A percentile compares a stretch with the other conserved stretches of the same genome.
Conservation (phyloP, 306 rosid genomes). For the Pyrus pyrifolia region DNA sequence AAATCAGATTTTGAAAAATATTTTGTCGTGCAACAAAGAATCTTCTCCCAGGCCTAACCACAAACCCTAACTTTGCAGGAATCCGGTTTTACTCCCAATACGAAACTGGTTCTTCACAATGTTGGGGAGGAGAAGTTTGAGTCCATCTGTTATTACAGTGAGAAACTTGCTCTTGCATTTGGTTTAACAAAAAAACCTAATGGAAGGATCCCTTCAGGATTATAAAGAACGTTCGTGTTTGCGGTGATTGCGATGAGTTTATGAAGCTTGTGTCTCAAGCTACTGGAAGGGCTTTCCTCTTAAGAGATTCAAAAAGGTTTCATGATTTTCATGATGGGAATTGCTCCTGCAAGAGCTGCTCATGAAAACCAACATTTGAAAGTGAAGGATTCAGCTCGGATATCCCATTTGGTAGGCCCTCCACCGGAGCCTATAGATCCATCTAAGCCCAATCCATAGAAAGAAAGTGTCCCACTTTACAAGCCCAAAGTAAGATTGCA, state of each 20-base stretch:
- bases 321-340: slow-evolving; percentile 18
- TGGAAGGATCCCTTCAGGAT: slow-evolving; percentile 43
- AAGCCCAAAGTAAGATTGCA: neutral
- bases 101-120: slow-evolving; percentile 23
- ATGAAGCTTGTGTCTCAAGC: slow-evolving; percentile 16
- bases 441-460: neutral
- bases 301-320: slow-evolving; percentile 25
- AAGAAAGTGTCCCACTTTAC: neutral
- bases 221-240: slow-evolving; percentile 20
- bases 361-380: neutral
- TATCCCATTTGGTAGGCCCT: neutral
- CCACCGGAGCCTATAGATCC: neutral
- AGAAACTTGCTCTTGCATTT: slow-evolving; percentile 37
- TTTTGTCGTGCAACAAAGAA: too few relatives aligned
- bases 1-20: too few relatives aligned
- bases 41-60: too few relatives aligned
- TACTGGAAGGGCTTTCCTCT: slow-evolving; percentile 16
- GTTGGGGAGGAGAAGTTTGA: slow-evolving; percentile 28
- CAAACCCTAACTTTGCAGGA: too few relatives aligned
- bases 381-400: neutral
- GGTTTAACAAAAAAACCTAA: slow-evolving; percentile 28
- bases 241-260: slow-evolving; percentile 19
- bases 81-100: slow-evolving; percentile 18
- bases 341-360: slow-evolving; percentile 14
- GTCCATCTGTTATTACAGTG: slow-evolving; percentile 46